Conservation (phyloP, 805 yeast species). For the Cyberlindnera japonica region DNA sequence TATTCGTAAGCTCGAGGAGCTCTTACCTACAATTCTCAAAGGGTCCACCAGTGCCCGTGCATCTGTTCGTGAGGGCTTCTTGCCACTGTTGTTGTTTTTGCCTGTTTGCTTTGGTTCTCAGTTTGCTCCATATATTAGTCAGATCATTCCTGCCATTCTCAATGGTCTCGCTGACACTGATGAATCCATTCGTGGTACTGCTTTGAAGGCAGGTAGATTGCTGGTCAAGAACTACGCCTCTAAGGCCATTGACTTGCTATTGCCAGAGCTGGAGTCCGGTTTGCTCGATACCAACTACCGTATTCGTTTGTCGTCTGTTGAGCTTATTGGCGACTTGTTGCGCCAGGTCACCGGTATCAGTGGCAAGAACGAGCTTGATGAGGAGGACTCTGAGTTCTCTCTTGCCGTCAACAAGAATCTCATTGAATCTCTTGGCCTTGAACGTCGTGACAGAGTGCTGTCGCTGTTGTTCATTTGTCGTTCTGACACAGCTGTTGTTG, state of each 20-base stretch:
- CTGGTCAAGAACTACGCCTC: conserved; percentile 88
- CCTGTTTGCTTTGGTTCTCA: conserved; percentile 94
- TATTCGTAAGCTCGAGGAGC: conserved; percentile 77
- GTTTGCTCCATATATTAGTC: conserved; percentile 82
- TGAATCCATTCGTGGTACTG: conserved; percentile 83
- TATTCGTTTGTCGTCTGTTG: conserved; percentile 90
- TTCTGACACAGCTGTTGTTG: conserved; percentile 83
- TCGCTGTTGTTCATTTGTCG: conserved; percentile 91
- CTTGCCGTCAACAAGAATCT: conserved; percentile 60
- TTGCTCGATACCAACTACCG: conserved; percentile 77
- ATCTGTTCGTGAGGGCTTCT: conserved; percentile 83
- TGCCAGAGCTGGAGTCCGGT: conserved; percentile 93
- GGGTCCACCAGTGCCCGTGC: conserved; percentile 66
- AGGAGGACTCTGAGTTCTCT: conserved; percentile 44
- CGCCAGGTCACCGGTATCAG: conserved; percentile 92
- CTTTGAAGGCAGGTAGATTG: conserved; percentile 88
- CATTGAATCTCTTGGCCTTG: conserved; percentile 77
- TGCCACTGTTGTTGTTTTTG: conserved; percentile 82
- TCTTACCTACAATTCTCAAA: conserved; percentile 73
- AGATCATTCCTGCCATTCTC: conserved; percentile 87
- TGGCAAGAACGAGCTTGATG: conserved; percentile 67
- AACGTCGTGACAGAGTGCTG: conserved; percentile 82
- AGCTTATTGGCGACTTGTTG: conserved; percentile 89
- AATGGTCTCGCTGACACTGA: conserved; percentile 86
- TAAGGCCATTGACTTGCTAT: conserved; percentile 84